phyloP scores from a whole-genome alignment of 805 yeast species.

The Barnettozyma californica region DNA sequence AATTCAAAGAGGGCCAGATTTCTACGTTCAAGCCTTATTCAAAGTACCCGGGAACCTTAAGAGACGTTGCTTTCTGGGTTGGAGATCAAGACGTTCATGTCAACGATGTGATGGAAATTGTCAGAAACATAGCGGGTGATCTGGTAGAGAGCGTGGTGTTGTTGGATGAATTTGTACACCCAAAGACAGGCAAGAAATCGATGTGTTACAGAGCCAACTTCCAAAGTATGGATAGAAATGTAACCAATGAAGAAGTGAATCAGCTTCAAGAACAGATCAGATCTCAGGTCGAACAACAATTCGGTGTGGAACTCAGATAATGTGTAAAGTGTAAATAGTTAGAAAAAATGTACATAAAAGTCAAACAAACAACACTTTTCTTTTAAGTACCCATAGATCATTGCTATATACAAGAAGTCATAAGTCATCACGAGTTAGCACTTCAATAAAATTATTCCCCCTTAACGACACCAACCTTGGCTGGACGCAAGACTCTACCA shows the following conservation, averaged over 20 bases:
- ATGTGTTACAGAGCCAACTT: constrained; percentile 88
- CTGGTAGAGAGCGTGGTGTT: constrained; percentile 79
- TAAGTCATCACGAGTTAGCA: constrained; percentile 4
- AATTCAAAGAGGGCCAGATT: constrained; percentile 63
- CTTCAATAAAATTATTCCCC: constrained; percentile 23
- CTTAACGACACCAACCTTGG: constrained; percentile 52
- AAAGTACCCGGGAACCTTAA: constrained; percentile 76
- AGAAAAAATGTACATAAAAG: neutral
- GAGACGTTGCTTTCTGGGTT: constrained; percentile 94
- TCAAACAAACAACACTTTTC: neutral
- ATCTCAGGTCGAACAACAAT: constrained; percentile 43
- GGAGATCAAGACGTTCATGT: constrained; percentile 49
- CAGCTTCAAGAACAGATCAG: constrained; percentile 63
- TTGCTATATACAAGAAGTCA: constrained; percentile 11
- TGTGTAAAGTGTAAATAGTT: constrained; percentile 7
- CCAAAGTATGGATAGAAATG: constrained; percentile 92
- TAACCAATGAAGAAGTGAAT: constrained; percentile 83
- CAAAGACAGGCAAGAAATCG: constrained; percentile 69
- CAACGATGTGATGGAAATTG: constrained; percentile 91
- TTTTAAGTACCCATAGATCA: neutral
- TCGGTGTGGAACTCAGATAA: constrained; percentile 54
- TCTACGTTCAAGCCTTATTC: constrained; percentile 82
- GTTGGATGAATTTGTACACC: constrained; percentile 80
- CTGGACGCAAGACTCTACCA: constrained; percentile 50
- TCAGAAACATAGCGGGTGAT: constrained; percentile 80